Conservation (phyloP, 495 filamentous ascomycete genomes). For the Podospora australis region DNA sequence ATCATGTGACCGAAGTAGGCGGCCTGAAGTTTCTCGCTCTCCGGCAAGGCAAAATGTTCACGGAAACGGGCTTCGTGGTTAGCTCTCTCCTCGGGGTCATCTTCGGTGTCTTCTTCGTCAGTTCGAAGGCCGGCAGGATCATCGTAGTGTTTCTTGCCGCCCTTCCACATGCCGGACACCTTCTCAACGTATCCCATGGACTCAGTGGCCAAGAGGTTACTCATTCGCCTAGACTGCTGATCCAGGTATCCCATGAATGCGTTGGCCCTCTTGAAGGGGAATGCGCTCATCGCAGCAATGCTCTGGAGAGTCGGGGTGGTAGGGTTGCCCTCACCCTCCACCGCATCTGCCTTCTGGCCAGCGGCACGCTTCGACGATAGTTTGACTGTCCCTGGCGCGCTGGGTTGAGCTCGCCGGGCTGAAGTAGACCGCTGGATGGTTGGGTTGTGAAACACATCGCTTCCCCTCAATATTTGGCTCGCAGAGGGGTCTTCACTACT, state of each 20-base stretch:
- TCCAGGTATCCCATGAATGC: constrained; percentile 79
- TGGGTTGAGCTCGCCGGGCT: constrained; percentile 20
- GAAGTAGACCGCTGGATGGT: constrained; percentile 51
- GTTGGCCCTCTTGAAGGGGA: constrained; percentile 80
- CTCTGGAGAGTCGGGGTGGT: constrained; percentile 60
- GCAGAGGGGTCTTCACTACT: constrained; percentile 76
- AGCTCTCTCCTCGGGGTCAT: constrained; percentile 56
- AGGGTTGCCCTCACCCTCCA: constrained; percentile 23
- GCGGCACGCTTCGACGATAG: neutral
- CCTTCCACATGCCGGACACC: constrained; percentile 95
- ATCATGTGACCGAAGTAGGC: constrained; percentile 86
- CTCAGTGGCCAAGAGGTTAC: constrained; percentile 77
- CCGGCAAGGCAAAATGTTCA: constrained; percentile 80
- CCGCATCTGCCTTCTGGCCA: constrained; percentile 11
- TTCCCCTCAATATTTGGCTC: constrained; percentile 81
- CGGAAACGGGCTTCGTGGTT: constrained; percentile 71
- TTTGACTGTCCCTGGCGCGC: neutral
- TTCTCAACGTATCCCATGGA: constrained; percentile 98
- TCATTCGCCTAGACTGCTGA: constrained; percentile 68
- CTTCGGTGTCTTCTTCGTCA: constrained; percentile 51
- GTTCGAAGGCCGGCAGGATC: constrained; percentile 62
- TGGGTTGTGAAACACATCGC: constrained; percentile 85
- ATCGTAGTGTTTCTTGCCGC: constrained; percentile 81
- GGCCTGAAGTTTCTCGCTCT: constrained; percentile 79
- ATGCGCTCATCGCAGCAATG: constrained; percentile 65